Base-by-base conservation (phyloP, 2,329 filamentous ascomycete genomes). In the Fusarium duplospermum region DNA sequence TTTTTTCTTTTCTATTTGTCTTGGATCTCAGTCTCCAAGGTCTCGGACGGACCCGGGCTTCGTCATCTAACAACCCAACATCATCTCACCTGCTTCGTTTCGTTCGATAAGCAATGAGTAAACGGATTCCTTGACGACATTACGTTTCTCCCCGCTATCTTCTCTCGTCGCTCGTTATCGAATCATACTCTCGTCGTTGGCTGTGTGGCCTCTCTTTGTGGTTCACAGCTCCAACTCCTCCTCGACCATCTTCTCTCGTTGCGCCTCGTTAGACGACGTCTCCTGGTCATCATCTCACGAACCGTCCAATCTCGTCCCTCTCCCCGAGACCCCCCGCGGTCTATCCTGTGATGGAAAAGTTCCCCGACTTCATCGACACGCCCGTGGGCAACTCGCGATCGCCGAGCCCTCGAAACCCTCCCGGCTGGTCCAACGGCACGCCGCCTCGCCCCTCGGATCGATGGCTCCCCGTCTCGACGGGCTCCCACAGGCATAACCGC, bases 401-500 rank as follows among this genome's bases (percentile, higher is more conserved):
- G 7, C 75, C 76, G 31, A 81, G 76, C 64, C 79, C 80, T 57
- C 66, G 73, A 29, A 78, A 74, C 59, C 68, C 78, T 52, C 74
- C 77, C 7, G 74, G 76, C 24, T 78, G 76, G 69, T 66, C 74
- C 61, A 82, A 82, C 59, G 77, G 79, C 59, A 75, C 69, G 64
- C 74, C 80, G 16, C 70, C 75, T 58, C 78, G 77, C 74, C 65
- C 76, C 42, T 74, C 78, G 11, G 79, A 81, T 69, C 79, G 80
- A 65, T 80, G 80, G 77, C 63, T 70, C 36, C 78, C 78, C 10
- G 71, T 65, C 24, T 68, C 74, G 36, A 82, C 74, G 20, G 71
- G 76, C 33, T 86, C 81, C 78, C 81, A 80, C 50, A 85, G 90
- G 76, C 93, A 95, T 80, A 86, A 86, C 20, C 87, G 93, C 74